Evolutionary conservation across 225 moss, liverwort and hornwort genomes (phyloP).

Genomic region (Polytrichum commune): DNA sequence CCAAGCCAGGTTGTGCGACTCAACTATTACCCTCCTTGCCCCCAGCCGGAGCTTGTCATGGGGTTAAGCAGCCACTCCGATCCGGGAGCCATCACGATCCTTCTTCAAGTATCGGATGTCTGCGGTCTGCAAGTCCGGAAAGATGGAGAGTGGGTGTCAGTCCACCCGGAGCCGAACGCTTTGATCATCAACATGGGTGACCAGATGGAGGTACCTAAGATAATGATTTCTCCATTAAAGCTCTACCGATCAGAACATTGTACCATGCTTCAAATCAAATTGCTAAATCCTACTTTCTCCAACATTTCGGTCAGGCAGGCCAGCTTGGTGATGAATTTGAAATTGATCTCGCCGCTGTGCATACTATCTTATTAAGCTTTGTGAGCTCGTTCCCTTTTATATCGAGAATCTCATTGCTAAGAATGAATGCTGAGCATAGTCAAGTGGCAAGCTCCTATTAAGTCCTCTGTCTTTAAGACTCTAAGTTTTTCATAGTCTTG

Average conservation of each 20-base stretch:
- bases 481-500: no score
- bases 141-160: constrained; percentile 10
- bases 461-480: no score
- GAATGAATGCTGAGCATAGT: no score
- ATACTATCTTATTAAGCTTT: no score
- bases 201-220: constrained; percentile 4
- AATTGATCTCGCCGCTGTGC: no score
- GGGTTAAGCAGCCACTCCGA: constrained; percentile 15
- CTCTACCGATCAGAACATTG: not conserved
- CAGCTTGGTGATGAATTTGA: no score
- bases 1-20: constrained; percentile 3
- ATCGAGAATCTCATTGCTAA: no score
- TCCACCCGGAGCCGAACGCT: constrained; percentile 10
- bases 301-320: not conserved
- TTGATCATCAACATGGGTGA: constrained; percentile 18
- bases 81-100: constrained; percentile 4
- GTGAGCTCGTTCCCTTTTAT: no score
- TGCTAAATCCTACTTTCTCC: not conserved
- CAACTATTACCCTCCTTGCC: constrained; percentile 21
- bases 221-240: not conserved
- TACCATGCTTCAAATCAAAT: not conserved
- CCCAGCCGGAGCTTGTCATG: constrained; percentile 16
- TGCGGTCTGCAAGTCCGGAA: constrained; percentile 11
- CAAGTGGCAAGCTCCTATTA: no score
- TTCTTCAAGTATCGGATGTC: constrained; percentile 6